phyloP scores from a whole-genome alignment of 805 yeast species.

The Wickerhamia fluorescens region DNA sequence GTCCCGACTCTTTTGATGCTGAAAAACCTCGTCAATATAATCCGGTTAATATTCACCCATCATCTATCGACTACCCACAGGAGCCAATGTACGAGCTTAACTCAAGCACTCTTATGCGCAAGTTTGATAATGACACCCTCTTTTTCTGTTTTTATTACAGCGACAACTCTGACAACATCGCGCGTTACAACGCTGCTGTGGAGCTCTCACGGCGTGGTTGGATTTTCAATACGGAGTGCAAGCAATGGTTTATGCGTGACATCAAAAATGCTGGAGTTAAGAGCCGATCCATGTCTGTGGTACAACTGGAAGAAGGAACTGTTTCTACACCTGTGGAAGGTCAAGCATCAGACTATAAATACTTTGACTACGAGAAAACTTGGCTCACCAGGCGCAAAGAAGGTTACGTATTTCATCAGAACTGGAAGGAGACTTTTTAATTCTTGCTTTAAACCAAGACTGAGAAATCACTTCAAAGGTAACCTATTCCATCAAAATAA shows the following conservation, averaged over 20 bases:
- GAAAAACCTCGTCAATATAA: constrained; percentile 74
- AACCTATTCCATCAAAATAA: constrained; percentile 1
- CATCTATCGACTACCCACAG: constrained; percentile 84
- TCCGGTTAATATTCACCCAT: constrained; percentile 81
- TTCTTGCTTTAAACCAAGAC: constrained; percentile 2
- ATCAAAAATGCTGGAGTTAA: constrained; percentile 38
- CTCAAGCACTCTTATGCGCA: constrained; percentile 53
- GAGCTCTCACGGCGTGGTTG: constrained; percentile 78
- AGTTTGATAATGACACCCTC: constrained; percentile 79
- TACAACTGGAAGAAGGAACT: constrained; percentile 10
- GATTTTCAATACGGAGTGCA: constrained; percentile 63
- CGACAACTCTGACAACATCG: constrained; percentile 27
- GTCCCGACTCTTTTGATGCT: constrained; percentile 91
- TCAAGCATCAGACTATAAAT: constrained; percentile 52
- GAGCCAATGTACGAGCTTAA: constrained; percentile 68
- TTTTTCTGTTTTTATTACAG: constrained; percentile 90
- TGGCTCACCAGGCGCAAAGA: constrained; percentile 45
- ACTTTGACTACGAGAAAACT: constrained; percentile 71
- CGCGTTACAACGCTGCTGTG: constrained; percentile 56
- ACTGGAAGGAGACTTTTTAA: constrained; percentile 25
- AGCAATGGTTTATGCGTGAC: constrained; percentile 77
- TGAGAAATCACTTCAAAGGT: no score
- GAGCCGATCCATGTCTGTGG: constrained; percentile 18
- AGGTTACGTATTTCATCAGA: constrained; percentile 26
- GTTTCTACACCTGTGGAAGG: constrained; percentile 31